Evolutionary conservation across 2,329 filamentous ascomycete genomes (phyloP).

Genomic region (Clonostachys solani): DNA sequence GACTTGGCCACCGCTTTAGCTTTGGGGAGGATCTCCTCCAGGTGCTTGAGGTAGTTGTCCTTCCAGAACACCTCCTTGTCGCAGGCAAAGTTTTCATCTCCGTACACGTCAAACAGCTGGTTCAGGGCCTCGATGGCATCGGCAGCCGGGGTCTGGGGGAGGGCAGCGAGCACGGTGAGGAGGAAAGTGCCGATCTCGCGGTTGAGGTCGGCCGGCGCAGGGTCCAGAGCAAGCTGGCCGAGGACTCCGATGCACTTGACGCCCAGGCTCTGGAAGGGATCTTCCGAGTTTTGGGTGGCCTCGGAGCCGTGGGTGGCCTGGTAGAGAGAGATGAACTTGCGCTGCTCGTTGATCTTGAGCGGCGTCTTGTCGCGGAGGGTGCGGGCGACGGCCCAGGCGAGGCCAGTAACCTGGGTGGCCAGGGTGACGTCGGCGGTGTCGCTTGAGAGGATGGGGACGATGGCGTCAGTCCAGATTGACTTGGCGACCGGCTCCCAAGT

Average conservation of each 20-base stretch:
- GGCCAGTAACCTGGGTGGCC: slow-evolving; percentile 58
- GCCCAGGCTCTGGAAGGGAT: slow-evolving; percentile 58
- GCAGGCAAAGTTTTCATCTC: slow-evolving; percentile 52
- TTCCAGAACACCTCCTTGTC: slow-evolving; percentile 63
- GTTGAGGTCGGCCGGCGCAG: slow-evolving; percentile 49
- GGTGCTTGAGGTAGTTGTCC: slow-evolving; percentile 52
- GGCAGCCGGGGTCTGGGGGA: slow-evolving; percentile 49
- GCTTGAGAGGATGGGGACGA: slow-evolving; percentile 52
- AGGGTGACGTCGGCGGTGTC: slow-evolving; percentile 59
- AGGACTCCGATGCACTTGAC: slow-evolving; percentile 66
- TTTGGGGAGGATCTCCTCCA: slow-evolving; percentile 51
- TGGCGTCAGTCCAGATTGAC: slow-evolving; percentile 52
- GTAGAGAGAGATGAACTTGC: slow-evolving; percentile 62
- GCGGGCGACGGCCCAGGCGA: slow-evolving; percentile 62
- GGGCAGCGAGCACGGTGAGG: slow-evolving; percentile 44
- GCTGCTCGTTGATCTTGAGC: slow-evolving; percentile 48
- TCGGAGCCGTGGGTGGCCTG: slow-evolving; percentile 45
- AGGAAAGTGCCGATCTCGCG: slow-evolving; percentile 62
- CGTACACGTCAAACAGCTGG: slow-evolving; percentile 65
- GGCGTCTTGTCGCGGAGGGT: slow-evolving; percentile 44
- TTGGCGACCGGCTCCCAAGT: slow-evolving; percentile 51
- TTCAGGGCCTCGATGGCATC: slow-evolving; percentile 61
- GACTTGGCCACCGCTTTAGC: slow-evolving; percentile 52
- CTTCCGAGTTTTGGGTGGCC: slow-evolving; percentile 24
- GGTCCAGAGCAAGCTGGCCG: slow-evolving; percentile 55